These are phyloP conservation scores for Hanseniaspora meyeri DNA, from an alignment of 805 yeast genomes.

Conservation along the genomic window DNA sequence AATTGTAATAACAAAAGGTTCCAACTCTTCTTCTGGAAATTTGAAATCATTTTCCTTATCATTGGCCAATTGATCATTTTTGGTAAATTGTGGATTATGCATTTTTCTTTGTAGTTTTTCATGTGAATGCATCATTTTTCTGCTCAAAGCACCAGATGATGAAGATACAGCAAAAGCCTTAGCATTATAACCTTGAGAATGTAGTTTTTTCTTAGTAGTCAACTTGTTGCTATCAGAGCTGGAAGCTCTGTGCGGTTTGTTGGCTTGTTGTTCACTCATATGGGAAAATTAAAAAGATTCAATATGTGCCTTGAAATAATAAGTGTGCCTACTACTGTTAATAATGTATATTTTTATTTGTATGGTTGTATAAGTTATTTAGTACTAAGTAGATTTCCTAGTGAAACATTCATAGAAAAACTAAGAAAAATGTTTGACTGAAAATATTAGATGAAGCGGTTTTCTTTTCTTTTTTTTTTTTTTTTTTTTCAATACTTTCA, in stretches of 20 bases:
- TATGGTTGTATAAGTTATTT: too few relatives aligned
- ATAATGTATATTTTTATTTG: neutral
- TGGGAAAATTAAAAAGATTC: too few relatives aligned
- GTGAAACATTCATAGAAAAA: too few relatives aligned
- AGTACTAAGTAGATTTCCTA: too few relatives aligned
- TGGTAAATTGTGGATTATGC: slow-evolving; percentile 95
- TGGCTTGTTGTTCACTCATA: slow-evolving; percentile 13
- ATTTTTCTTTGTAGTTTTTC: slow-evolving; percentile 70
- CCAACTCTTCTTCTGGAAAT: slow-evolving; percentile 86
- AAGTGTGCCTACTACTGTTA: too few relatives aligned
- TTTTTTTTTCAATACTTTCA: neutral
- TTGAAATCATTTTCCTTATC: slow-evolving; percentile 12
- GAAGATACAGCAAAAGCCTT: slow-evolving; percentile 65
- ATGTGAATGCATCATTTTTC: slow-evolving; percentile 70
- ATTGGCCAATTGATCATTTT: slow-evolving; percentile 36
- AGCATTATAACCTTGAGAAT: slow-evolving; percentile 73
- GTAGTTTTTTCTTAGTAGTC: slow-evolving; percentile 75
- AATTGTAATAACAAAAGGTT: slow-evolving; percentile 90
- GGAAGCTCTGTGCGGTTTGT: slow-evolving; percentile 12
- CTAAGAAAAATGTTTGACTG: too few relatives aligned
- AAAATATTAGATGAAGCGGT: too few relatives aligned
- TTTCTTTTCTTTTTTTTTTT: neutral
- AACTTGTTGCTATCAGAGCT: slow-evolving; percentile 10
- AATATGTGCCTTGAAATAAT: neutral
- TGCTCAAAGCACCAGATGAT: slow-evolving; percentile 75